Base-by-base conservation (phyloP, 495 filamentous ascomycete genomes). In the Pyrenula massariospora region DNA sequence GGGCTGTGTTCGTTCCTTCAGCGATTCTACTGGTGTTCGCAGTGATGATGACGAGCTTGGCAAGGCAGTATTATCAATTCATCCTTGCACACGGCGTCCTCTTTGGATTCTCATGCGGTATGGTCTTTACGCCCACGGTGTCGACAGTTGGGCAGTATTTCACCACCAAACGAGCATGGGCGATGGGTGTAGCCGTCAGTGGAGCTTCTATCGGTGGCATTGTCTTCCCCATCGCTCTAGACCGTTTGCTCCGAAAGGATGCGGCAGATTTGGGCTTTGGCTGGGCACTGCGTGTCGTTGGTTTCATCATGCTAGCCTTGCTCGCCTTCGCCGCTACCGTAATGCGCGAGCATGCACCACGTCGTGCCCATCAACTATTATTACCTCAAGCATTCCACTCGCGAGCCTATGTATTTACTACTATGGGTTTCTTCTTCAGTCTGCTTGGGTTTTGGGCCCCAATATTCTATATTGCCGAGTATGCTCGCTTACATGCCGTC, bases 211-310 rank as follows among this genome's bases (percentile, higher is more conserved):
- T 65, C 23, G 79, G 79, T 10, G 77, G 77, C 12, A 62, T 78
- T 36, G 65, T 79, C 49, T 78, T 76, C 55, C 76, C 77, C 0
- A 78, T 80, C 58, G 62, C 72, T 10, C 65, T 79, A 54, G 63
- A 75, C 55, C 62, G 63, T 12, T 66, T 78, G 5, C 58, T 70
- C 19, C 66, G 62, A 0, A 54, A 53, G 36, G n/a, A n/a, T n/a
- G n/a, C n/a, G 31, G 8, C 31, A 5, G 15, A 42, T 5, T 60
- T 79, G 50, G 77, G 76, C 1, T 78, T 79, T 54, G 63, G 56
- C 10, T 80, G 77, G 77, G 66, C 76, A 12, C 71, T 69, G 1
- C 66, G 77, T 1, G 58, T 70, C 11, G 63, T 78, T 3, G 75
- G 68, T 10, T 78, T 79, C 59, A 73, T 79, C 8, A 65, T 69